phyloP scores from a whole-genome alignment of 106 monocot species.

The Dendrobium officinale region DNA sequence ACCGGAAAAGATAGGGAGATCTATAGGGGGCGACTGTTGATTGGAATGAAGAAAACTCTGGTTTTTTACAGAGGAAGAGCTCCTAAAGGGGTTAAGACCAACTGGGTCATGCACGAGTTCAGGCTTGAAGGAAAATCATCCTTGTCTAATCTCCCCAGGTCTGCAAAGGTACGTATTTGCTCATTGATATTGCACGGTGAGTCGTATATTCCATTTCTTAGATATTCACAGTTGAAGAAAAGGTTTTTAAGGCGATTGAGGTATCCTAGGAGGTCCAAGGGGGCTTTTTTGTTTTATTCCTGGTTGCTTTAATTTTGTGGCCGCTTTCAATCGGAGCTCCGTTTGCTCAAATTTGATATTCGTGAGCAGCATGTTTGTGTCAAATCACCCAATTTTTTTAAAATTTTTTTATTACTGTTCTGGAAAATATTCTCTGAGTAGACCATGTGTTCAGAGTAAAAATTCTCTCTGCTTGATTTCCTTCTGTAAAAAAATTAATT shows the following conservation, averaged over 20 bases:
- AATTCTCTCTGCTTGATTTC: too few relatives aligned
- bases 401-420: too few relatives aligned
- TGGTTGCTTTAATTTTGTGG: too few relatives aligned
- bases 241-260: neutral
- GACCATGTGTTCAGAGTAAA: too few relatives aligned
- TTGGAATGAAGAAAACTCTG: conserved; percentile 91
- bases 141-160: conserved; percentile 14
- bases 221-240: too few relatives aligned
- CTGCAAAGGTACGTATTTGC: neutral
- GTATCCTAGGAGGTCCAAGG: neutral
- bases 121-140: conserved; percentile 61
- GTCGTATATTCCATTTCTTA: neutral
- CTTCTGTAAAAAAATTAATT: too few relatives aligned
- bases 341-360: too few relatives aligned
- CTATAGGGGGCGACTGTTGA: conserved; percentile 27
- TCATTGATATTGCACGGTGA: neutral
- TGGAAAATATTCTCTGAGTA: too few relatives aligned
- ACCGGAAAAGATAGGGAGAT: conserved; percentile 90
- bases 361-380: too few relatives aligned
- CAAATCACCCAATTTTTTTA: too few relatives aligned
- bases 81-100: conserved; percentile 66
- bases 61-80: conserved; percentile 78
- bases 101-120: conserved; percentile 92
- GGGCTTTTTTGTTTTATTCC: too few relatives aligned
- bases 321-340: too few relatives aligned